Evolutionary conservation across 2,329 filamentous ascomycete species (phyloP).

Genomic region (Colletotrichum sidae): DNA sequence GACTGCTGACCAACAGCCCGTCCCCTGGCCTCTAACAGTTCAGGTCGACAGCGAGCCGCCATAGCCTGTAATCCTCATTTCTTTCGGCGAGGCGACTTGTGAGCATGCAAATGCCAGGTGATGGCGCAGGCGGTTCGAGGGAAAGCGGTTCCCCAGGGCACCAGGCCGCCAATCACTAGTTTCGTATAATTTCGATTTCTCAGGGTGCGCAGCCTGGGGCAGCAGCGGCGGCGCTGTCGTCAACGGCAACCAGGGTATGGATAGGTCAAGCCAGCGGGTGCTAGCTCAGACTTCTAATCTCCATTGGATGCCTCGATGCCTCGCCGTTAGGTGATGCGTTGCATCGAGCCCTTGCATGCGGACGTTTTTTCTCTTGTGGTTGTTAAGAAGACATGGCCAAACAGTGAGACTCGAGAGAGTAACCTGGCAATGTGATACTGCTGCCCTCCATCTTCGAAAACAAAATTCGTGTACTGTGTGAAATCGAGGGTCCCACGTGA

Average conservation of each 20-base stretch:
- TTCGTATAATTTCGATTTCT: conserved; percentile 6
- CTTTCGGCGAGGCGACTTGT: no score
- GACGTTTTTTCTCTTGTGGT: no score
- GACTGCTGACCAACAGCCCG: no score
- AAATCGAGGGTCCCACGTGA: conserved; percentile 12
- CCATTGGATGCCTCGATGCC: conserved; percentile 30
- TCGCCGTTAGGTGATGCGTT: conserved; percentile 5
- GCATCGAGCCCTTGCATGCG: conserved; percentile 15
- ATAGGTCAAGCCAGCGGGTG: background rate
- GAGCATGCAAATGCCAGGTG: no score
- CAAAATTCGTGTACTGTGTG: background rate
- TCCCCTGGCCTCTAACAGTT: no score
- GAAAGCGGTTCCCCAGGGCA: conserved; percentile 2
- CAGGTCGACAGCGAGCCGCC: no score
- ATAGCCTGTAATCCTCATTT: no score
- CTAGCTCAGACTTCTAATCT: conserved; percentile 15
- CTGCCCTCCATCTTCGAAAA: background rate
- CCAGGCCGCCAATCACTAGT: conserved; percentile 19
- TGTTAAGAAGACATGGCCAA: background rate
- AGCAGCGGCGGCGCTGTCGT: conserved; percentile 17
- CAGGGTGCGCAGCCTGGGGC: conserved; percentile 5
- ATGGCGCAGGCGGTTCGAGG: background rate
- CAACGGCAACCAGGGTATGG: conserved; percentile 22
- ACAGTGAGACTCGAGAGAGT: background rate
- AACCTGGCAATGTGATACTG: conserved; percentile 9